phyloP scores from a whole-genome alignment of 148 eudicot genomes.

The Gaultheria prostrata region DNA sequence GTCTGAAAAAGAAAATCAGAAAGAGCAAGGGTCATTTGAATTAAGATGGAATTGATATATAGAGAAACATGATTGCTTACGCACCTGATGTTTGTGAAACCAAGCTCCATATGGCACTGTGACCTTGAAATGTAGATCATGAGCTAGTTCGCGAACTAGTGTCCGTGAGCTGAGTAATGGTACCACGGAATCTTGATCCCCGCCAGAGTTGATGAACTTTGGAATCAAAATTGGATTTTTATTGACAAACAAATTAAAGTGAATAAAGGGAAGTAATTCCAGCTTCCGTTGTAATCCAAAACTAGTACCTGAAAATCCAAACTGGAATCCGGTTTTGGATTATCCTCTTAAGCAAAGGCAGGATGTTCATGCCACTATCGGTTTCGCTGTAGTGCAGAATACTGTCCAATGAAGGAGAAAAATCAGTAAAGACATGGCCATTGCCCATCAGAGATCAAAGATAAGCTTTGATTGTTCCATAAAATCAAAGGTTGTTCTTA shows the following conservation, averaged over 20 bases:
- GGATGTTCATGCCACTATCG: slow-evolving; percentile 77
- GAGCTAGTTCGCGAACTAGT: slow-evolving; percentile 86
- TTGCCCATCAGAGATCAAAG: neutral
- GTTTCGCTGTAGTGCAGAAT: slow-evolving; percentile 50
- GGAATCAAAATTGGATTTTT: neutral
- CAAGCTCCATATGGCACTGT: slow-evolving; percentile 93
- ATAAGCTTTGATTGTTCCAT: neutral
- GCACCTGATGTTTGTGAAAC: slow-evolving; percentile 92
- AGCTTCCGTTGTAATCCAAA: too few relatives aligned
- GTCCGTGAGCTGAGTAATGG: slow-evolving; percentile 89
- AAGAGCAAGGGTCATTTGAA: neutral
- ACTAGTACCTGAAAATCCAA: slow-evolving; percentile 77
- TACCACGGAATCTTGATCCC: slow-evolving; percentile 96
- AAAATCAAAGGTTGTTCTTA: neutral
- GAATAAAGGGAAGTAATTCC: neutral
- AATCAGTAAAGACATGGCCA: neutral
- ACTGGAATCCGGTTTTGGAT: slow-evolving; percentile 55
- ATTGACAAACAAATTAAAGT: neutral
- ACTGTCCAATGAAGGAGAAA: slow-evolving; percentile 34
- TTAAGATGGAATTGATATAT: too few relatives aligned
- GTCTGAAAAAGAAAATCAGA: neutral
- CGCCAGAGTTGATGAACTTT: slow-evolving; percentile 37
- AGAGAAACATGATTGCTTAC: neutral
- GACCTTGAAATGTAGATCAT: slow-evolving; percentile 47
- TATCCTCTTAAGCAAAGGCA: slow-evolving; percentile 72